These are phyloP conservation scores for Cocos nucifera DNA, from an alignment of 176 grass and related monocot species.

Conservation along the genomic window DNA sequence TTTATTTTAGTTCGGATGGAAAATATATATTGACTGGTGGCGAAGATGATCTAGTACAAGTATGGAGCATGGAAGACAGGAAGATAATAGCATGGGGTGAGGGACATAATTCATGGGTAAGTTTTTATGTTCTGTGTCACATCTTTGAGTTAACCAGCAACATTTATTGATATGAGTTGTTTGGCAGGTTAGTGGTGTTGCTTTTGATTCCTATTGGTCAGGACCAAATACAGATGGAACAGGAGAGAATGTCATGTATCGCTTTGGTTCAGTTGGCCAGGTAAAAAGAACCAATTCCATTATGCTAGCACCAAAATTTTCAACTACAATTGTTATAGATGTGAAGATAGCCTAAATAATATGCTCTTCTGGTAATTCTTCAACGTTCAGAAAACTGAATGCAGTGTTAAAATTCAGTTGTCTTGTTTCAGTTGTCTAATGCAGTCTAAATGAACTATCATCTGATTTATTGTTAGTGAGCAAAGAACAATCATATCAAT, in stretches of 20 bases:
- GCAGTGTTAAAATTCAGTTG: too few species aligned
- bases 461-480: too few species aligned
- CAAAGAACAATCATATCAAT: too few species aligned
- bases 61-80: conserved; percentile 23
- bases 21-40: conserved; percentile 29
- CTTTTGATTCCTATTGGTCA: conserved; percentile 93
- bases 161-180: background rate
- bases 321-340: too few species aligned
- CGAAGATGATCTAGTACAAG: conserved; percentile 31
- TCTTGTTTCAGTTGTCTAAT: too few species aligned
- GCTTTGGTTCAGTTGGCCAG: conserved; percentile 93
- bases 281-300: conserved; percentile 16
- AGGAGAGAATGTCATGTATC: conserved; percentile 79
- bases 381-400: too few species aligned
- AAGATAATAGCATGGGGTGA: conserved; percentile 27
- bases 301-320: too few species aligned
- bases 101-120: conserved; percentile 27
- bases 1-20: conserved; percentile 18
- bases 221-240: conserved; percentile 62
- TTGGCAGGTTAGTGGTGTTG: conserved; percentile 80
- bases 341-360: too few species aligned
- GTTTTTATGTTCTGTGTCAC: background rate
- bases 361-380: too few species aligned
- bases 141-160: too few species aligned
- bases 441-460: too few species aligned